Evolutionary conservation across 208 protist genomes (phyloP), one percentile per base, ranked within the genome.

Genomic region (Acanthamoeba culbertsoni): DNA sequence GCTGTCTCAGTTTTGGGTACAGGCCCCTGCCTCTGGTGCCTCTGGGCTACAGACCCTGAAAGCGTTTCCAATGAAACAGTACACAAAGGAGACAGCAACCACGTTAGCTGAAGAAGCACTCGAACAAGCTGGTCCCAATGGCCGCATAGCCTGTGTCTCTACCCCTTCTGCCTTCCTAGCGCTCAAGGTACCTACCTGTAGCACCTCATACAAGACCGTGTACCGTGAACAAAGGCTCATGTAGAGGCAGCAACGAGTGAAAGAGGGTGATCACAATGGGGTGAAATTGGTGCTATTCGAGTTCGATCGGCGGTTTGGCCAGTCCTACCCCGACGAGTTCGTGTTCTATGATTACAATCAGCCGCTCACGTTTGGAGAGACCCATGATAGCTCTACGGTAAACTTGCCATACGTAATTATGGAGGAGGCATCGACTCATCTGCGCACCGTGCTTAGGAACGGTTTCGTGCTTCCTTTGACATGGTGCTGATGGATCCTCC

Each of bases 1-100:
- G 26, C 68, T 79, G 3, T 79, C 68, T 48, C 68, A 79, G 35
- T 79, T 79, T 79, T 79, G 68, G 68, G 68, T 79, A 31, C 68
- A 10, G 16, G 14, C 23, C 51, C 23, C 23, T 23, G 23, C 23
- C 51, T 59, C 23, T 59, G 51, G 14, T 59, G 51, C 23, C 51
- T 59, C 51, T 59, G 51, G 51, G 14, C 51, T 59, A 59, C 14
- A 14, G 23, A 14, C 23, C 51, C 23, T 23, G 16, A 59, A n/a
- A n/a, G 51, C 23, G 51, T 59, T 23, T n/a, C 51, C 14, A n/a
- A 59, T 59, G 51, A 59, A 23, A 23, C 68, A 79, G 68, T 79
- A 79, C 68, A 79, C 68, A 18, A 40, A 79, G 12, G 68, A 79
- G 10, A 79, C 68, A 7, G 68, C 68, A 10, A 33, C 26, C 3